Base-by-base conservation (phyloP, 352 stramenopile species). In the Phytophthora pseudosyringae region DNA sequence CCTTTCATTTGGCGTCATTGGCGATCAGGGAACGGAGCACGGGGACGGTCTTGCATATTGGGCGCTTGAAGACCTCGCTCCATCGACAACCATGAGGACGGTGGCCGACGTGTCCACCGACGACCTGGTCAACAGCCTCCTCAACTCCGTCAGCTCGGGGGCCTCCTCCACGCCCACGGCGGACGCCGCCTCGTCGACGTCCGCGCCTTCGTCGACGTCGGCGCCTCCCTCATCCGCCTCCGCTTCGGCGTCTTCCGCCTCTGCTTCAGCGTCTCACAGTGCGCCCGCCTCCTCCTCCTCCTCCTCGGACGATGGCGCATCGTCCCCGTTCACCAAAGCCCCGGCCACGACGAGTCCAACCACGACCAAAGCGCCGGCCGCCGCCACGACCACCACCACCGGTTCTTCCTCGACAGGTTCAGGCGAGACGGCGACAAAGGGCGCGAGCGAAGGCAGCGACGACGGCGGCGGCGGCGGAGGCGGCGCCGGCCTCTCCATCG, bases 41-140 rank as follows among this genome's bases (percentile, higher is more conserved):
- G 41, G 25, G 26, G 33, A 39, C 6, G 15, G 18, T 13, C 21
- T 21, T 21, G 21, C 2, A 21, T 21, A 21, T 21, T 21, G 21
- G 21, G 21, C n/a, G n/a, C 21, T 21, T 2, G 21, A 38, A 46
- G 35, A 43, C 18, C 33, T 40, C 6, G 8, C 2, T 32, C 35
- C 6, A 10, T 52, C 43, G 26, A 40, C 29, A 60, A 40, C 49
- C 12, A 72, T 73, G 63, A 63, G 66, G 47, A 62, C 48, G 41
- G 61, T 59, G 49, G 58, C 61, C 45, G 59, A 64, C 16, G 63
- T 82, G 45, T 73, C 74, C 13, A 76, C 74, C 28, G 74, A 75
- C 47, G 74, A 82, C 28, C 45, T 82, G 38, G 71, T 82, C 29
- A 70, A 78, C 36, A 82, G 61, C 56, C 64, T 82, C 18, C 67